Conservation (phyloP, 2,329 filamentous ascomycete genomes). For the Grosmannia huntii region DNA sequence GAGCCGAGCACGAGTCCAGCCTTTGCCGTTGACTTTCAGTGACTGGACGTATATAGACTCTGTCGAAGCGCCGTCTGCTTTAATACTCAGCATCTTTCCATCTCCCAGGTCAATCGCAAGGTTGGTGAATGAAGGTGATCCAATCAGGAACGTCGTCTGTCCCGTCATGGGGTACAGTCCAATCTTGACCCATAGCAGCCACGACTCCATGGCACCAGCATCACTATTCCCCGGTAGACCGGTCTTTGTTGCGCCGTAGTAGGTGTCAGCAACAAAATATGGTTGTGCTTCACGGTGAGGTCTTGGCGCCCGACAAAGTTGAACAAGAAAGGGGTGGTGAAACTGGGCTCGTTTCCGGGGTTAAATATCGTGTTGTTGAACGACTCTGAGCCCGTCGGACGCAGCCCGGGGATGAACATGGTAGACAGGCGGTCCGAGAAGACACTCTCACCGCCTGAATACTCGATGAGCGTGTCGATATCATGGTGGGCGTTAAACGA, state of each 20-base stretch:
- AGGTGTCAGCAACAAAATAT: slow-evolving; percentile 45
- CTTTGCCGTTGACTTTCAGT: slow-evolving; percentile 49
- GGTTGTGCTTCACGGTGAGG: slow-evolving; percentile 43
- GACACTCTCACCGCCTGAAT: slow-evolving; percentile 30
- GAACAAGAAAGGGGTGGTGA: slow-evolving; percentile 56
- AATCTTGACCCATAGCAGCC: slow-evolving; percentile 56
- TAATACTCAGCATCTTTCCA: slow-evolving; percentile 41
- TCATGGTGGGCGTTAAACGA: too few species aligned
- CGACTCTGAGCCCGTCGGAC: too few species aligned
- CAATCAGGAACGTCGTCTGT: slow-evolving; percentile 54
- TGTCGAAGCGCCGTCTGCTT: slow-evolving; percentile 16
- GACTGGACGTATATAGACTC: slow-evolving; percentile 48
- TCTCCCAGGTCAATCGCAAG: slow-evolving; percentile 45
- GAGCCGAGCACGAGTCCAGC: slow-evolving; percentile 53
- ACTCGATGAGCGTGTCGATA: too few species aligned
- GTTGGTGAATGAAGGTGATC: slow-evolving; percentile 48
- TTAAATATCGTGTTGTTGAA: too few species aligned
- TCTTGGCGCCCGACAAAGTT: slow-evolving; percentile 53
- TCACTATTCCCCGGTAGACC: slow-evolving; percentile 61
- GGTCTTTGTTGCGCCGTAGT: slow-evolving; percentile 39
- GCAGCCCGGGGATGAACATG: slow-evolving; percentile 44
- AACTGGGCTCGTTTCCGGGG: slow-evolving; percentile 57
- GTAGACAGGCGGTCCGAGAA: slow-evolving; percentile 48
- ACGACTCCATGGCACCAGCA: slow-evolving; percentile 60
- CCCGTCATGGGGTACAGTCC: slow-evolving; percentile 56